Percentiles rank a stretch among this genome's conserved stretches.
phyloP scores from a whole-genome alignment of 225 moss, liverwort and hornwort species.

The Thuidium tamariscinum region DNA sequence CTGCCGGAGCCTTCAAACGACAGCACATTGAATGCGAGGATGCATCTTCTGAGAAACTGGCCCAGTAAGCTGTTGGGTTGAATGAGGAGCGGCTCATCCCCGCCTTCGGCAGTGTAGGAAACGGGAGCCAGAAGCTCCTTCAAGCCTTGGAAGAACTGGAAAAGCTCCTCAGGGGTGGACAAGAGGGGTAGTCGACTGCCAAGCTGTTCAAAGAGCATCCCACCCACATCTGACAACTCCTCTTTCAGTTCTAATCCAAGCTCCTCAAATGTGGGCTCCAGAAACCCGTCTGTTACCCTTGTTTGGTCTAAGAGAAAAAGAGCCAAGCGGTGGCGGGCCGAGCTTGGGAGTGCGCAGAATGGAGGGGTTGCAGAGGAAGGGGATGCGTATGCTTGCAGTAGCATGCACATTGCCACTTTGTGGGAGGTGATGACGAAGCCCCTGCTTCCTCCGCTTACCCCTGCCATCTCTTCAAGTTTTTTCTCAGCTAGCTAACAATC shows the following conservation, averaged over 20 bases:
- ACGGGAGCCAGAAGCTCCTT: constrained; percentile 65
- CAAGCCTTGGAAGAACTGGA: constrained; percentile 65
- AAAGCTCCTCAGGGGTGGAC: constrained; percentile 71
- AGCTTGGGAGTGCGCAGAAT: constrained; percentile 45
- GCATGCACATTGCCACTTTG: constrained; percentile 74
- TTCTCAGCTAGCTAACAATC: neutral
- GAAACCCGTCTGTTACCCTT: constrained; percentile 39
- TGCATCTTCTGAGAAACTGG: constrained; percentile 71
- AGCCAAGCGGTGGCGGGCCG: constrained; percentile 68
- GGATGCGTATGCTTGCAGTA: constrained; percentile 60
- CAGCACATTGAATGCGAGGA: constrained; percentile 75
- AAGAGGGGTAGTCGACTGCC: constrained; percentile 53
- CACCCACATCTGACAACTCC: constrained; percentile 54
- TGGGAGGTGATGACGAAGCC: constrained; percentile 71
- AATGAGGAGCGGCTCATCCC: constrained; percentile 46
- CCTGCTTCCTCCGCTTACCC: constrained; percentile 22
- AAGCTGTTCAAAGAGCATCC: constrained; percentile 54
- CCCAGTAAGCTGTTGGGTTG: constrained; percentile 76
- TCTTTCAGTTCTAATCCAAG: constrained; percentile 55
- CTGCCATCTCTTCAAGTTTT: neutral
- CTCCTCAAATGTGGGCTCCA: constrained; percentile 79
- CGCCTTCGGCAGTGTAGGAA: constrained; percentile 34
- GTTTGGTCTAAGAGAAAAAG: constrained; percentile 68
- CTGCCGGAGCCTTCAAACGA: constrained; percentile 83
- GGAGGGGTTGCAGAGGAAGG: constrained; percentile 48